Evolutionary conservation across 2,329 filamentous ascomycete species (phyloP), one percentile per base, ranked within the genome.

Genomic region (Talaromyces sp.): DNA sequence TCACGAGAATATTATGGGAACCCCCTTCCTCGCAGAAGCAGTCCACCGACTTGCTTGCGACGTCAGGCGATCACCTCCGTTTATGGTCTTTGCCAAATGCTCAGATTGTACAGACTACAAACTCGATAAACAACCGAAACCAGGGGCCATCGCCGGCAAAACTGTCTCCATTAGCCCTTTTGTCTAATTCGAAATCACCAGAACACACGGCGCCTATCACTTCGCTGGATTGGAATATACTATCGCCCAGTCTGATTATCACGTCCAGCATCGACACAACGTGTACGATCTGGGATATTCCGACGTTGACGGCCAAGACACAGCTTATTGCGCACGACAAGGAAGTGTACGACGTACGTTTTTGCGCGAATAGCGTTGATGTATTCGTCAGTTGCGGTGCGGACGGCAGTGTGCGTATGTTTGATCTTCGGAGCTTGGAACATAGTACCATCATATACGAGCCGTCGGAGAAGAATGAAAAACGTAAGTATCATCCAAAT

Each of bases 391-490:
- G 92, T 75, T 99, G 95, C 75, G 95, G 95, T 58, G 93, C 96
- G 62, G 95, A 99, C 74, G 95, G 95, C 42, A 98, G 93, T 75
- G 95, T 99, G 28, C 87, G 95, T 69, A 99, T 99, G 95, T 99
- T 99, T 77, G 95, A 99, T 76, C 82, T 99, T 65, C 87, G 95
- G 72, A 98, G 93, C 75, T 80, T 99, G 60, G 95, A 99, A 75
- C 95, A 99, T 76, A 97, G 93, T 68, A 99, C 95, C 58, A 99
- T 99, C 75, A 99, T 99, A 67, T 99, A 99, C 75, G 95, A 99
- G 76, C 95, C 95, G 4, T 93, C 91, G 0, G 90, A 92, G 68
- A 97, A 97, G 78, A 88, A 89, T 23, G 81, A 83, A 58, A 80
- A 79, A 81, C 84, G 90, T 92, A 80, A 67, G 79, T 16, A 8